Conservation (phyloP, 2,329 filamentous ascomycete species). For the Alternaria alternata region DNA sequence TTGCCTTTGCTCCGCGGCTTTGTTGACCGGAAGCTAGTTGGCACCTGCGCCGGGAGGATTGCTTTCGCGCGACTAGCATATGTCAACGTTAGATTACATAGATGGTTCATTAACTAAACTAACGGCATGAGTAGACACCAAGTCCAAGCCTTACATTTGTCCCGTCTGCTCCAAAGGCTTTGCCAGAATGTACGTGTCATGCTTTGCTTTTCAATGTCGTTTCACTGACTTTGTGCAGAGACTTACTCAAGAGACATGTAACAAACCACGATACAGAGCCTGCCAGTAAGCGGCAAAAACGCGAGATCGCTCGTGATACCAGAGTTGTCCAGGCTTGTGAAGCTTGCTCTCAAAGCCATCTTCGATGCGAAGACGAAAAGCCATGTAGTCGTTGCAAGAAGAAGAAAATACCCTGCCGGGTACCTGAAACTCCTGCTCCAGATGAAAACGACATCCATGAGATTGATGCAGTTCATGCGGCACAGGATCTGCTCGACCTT, state of each 20-base stretch:
- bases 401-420: conserved; percentile 56
- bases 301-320: conserved; percentile 36
- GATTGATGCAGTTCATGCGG: conserved; percentile 39
- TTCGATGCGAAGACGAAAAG: conserved; percentile 64
- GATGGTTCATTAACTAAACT: conserved; percentile 10
- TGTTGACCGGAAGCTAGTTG: background rate
- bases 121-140: conserved; percentile 39
- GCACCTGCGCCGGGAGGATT: background rate
- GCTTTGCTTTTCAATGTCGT: background rate
- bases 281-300: conserved; percentile 36
- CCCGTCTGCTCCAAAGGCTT: conserved; percentile 58
- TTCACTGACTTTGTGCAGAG: conserved; percentile 38
- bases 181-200: conserved; percentile 51
- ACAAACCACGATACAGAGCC: conserved; percentile 54
- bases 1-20: background rate
- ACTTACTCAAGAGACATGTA: conserved; percentile 62
- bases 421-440: conserved; percentile 23
- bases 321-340: conserved; percentile 59
- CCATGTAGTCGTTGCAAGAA: conserved; percentile 62
- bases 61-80: background rate
- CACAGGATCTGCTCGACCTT: conserved; percentile 41
- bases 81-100: background rate
- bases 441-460: conserved; percentile 30
- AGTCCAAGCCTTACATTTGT: conserved; percentile 58
- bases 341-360: conserved; percentile 60